These are phyloP conservation scores for Daldinia decipiens DNA, from an alignment of 495 filamentous ascomycete genomes.

Conservation along the genomic window DNA sequence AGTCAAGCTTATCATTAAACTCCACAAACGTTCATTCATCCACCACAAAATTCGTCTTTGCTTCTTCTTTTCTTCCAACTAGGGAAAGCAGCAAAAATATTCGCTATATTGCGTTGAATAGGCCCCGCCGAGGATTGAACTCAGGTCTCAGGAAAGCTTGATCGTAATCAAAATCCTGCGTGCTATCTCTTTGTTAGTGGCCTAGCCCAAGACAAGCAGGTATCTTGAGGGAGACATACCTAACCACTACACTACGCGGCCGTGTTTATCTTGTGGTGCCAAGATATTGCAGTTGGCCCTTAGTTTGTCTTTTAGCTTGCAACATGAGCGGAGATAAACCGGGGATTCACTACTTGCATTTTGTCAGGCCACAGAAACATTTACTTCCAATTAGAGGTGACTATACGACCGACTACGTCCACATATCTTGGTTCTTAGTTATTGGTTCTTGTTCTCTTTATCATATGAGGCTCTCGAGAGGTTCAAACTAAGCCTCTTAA, in stretches of 20 bases:
- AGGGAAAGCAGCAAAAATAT: neutral
- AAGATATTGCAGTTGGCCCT: neutral
- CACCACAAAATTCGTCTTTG: neutral
- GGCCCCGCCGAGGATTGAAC: slow-evolving; percentile 15
- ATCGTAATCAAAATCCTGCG: slow-evolving; percentile 9
- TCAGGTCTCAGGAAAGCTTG: slow-evolving; percentile 11
- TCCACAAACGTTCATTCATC: neutral
- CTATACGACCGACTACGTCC: too few relatives aligned
- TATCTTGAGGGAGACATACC: neutral
- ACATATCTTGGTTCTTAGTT: too few relatives aligned
- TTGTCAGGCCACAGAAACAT: neutral
- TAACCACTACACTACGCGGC: slow-evolving; percentile 16
- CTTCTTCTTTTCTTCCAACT: too few relatives aligned
- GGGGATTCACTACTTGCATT: neutral
- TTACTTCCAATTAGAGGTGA: neutral
- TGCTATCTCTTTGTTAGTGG: slow-evolving; percentile 12
- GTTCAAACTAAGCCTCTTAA: too few relatives aligned
- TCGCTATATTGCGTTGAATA: neutral
- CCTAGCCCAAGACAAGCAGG: neutral
- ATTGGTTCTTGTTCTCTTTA: too few relatives aligned
- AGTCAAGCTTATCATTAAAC: neutral
- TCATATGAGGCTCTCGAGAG: too few relatives aligned
- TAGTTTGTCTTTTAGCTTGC: slow-evolving; percentile 8
- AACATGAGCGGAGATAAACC: neutral
- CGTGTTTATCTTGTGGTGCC: slow-evolving; percentile 4